Evolutionary conservation across 148 eudicot species (phyloP), one percentile per base, ranked within the genome.

Genomic region (Nyssa sinensis): DNA sequence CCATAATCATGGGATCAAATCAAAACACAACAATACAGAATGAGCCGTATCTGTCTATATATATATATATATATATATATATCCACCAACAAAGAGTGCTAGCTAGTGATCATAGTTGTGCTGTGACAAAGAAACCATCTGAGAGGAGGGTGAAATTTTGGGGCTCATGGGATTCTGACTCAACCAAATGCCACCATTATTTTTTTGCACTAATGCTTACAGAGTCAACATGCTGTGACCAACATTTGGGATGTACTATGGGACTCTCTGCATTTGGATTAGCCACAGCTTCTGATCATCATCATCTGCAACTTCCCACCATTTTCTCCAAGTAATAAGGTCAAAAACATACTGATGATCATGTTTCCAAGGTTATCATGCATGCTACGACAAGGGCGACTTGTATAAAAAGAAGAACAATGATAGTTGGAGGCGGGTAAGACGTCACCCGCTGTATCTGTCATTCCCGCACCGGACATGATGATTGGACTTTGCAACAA

Each of bases 331-430:
- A n/a, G n/a, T n/a, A n/a, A n/a, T n/a, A n/a, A 12, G 34, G 55
- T 71, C 74, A 72, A 61, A 62, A 72, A 19, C 58, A 62, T 37
- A 72, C 57, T 72, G n/a, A n/a, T n/a, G n/a, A n/a, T n/a, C 58
- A 2, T 37, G 24, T 55, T 55, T 55, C 3, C 4, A 55, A 55
- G 21, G 24, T 55, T 55, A 55, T n/a, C n/a, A 2, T 19, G 59
- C n/a, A n/a, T 55, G 59, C 25, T 19, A 17, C 21, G 59, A 5
- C 25, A 3, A 55, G n/a, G n/a, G n/a, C n/a, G n/a, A n/a, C n/a
- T 17, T n/a, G n/a, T n/a, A n/a, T n/a, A 49, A 49, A 49, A 49
- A 60, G 62, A 59, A 61, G 58, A 19, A 41, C 28, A 34, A 16
- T 39, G 33, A 71, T 35, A 35, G 5, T 44, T 72, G 75, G 55